Evolutionary conservation across 2,329 filamentous ascomycete species (phyloP), one percentile per base, ranked within the genome.

Genomic region (Berkeleyomyces basicola): DNA sequence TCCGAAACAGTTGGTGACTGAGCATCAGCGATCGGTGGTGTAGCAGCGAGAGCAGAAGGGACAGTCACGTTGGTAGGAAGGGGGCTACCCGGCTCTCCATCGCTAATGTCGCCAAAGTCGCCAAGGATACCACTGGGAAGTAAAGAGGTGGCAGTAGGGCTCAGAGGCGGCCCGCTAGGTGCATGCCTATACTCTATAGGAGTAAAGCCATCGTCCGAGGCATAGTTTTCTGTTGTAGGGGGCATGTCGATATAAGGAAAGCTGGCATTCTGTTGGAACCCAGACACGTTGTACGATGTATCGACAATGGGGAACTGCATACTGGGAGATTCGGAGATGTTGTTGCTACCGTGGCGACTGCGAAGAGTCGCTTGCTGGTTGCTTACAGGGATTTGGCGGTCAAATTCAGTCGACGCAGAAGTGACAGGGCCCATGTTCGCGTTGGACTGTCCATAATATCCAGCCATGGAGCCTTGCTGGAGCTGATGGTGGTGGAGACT

Each of bases 141-240:
- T 3, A 92, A 76, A 14, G 85, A 80, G 37, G 86, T 84, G 1
- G 88, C 88, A 3, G 86, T 87, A 1, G 88, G 88, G 68, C 87
- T 91, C 70, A 92, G 81, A 0, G 86, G 86, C 1, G 86, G 87
- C 37, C 82, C 83, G 16, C 78, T 80, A 2, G 79, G 83, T 43
- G 86, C 71, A 16, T 77, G 77, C 64, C 82, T 81, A 3, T 85
- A 73, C 16, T 86, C 84, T 1, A 82, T 79, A 40, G 87, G 85
- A 4, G 81, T 82, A 62, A 84, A 76, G 7, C 71, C 68, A 66
- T 77, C 67, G 65, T 75, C 67, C 67, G 59, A 59, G 44, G 55
- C 63, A 39, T 66, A 62, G 44, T 11, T 63, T 7, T 68, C 66
- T 16, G 64, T 49, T 10, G 60, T 51, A 16, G 63, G 58, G 1